Percentiles rank a stretch among this genome's conserved stretches.
These are phyloP conservation scores for Starmerella bacillaris DNA, from an alignment of 805 yeast genomes.

Conservation along the genomic window DNA sequence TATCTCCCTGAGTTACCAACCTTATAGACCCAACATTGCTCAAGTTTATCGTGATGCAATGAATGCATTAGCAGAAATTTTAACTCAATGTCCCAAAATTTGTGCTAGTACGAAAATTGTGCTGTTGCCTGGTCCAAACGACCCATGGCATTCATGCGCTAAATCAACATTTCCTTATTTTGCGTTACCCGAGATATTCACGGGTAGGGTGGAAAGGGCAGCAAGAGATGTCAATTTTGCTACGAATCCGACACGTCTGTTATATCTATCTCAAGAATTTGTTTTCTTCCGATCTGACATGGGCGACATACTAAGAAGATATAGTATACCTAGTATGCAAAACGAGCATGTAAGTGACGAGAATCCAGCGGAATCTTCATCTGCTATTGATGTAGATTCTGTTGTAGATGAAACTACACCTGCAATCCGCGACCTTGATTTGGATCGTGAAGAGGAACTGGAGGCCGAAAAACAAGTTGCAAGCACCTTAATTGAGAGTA, in stretches of 20 bases:
- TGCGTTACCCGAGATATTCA: slow-evolving; percentile 53
- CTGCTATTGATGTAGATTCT: slow-evolving; percentile 1
- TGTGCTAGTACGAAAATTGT: slow-evolving; percentile 39
- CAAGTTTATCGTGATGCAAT: slow-evolving; percentile 39
- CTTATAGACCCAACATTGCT: slow-evolving; percentile 28
- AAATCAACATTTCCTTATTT: slow-evolving; percentile 50
- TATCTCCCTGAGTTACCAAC: slow-evolving; percentile 41
- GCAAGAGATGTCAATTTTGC: slow-evolving; percentile 38
- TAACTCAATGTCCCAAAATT: slow-evolving; percentile 42
- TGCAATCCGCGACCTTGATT: slow-evolving; percentile 1
- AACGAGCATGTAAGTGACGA: neutral
- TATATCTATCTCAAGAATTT: slow-evolving; percentile 70
- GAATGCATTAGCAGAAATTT: slow-evolving; percentile 50
- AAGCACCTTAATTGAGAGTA: slow-evolving; percentile 2
- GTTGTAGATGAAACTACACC: neutral
- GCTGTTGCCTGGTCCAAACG: slow-evolving; percentile 77
- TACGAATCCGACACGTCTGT: slow-evolving; percentile 64
- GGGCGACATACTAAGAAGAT: slow-evolving; percentile 50
- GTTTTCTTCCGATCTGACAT: slow-evolving; percentile 56
- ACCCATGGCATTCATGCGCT: slow-evolving; percentile 80
- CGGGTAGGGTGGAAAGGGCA: slow-evolving; percentile 44
- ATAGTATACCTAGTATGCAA: slow-evolving; percentile 31
- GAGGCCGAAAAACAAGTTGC: slow-evolving; percentile 9
- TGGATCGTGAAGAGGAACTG: slow-evolving; percentile 16
- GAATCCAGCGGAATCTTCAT: neutral